Conservation (phyloP, 2,329 filamentous ascomycete genomes). For the Gliomastix tumulicola region DNA sequence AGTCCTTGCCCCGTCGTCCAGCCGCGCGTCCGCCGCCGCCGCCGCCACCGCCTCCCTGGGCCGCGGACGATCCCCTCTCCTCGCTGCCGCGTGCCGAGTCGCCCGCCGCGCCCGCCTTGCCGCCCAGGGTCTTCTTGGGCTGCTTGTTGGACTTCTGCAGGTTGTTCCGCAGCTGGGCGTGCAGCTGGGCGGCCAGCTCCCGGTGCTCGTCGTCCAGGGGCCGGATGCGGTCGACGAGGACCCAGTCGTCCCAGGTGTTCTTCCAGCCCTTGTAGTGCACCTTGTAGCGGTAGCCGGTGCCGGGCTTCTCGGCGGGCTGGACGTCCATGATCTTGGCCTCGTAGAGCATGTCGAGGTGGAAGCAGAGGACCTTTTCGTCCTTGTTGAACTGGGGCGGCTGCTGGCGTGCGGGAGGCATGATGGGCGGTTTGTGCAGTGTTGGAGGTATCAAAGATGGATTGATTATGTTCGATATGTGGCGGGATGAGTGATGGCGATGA, state of each 20-base stretch:
- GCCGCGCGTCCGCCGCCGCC: too few species aligned
- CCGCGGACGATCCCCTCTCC: slow-evolving; percentile 59
- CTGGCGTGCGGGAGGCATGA: slow-evolving; percentile 35
- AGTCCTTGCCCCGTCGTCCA: slow-evolving; percentile 72
- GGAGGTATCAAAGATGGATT: too few species aligned
- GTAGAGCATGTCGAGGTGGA: slow-evolving; percentile 94
- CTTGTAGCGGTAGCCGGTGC: slow-evolving; percentile 71
- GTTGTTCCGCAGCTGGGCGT: slow-evolving; percentile 59
- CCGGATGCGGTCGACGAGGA: slow-evolving; percentile 83
- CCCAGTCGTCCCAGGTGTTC: slow-evolving; percentile 99
- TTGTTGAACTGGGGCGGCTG: slow-evolving; percentile 50
- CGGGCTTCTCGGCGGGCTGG: slow-evolving; percentile 54
- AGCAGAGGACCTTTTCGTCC: slow-evolving; percentile 94
- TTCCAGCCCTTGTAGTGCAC: slow-evolving; percentile 99
- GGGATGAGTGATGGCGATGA: too few species aligned
- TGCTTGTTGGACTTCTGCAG: slow-evolving; percentile 47
- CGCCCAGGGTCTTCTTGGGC: slow-evolving; percentile 33
- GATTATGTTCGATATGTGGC: too few species aligned
- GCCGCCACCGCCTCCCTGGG: slow-evolving; percentile 59
- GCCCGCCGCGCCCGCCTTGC: slow-evolving; percentile 26
- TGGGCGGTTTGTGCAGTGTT: too few species aligned
- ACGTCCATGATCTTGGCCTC: slow-evolving; percentile 92
- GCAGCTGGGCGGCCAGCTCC: slow-evolving; percentile 71
- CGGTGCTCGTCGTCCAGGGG: slow-evolving; percentile 95
- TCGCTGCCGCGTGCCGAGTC: slow-evolving; percentile 64